Conservation (phyloP, 2,329 filamentous ascomycete species). For the Penicillium fuscoglaucum region DNA sequence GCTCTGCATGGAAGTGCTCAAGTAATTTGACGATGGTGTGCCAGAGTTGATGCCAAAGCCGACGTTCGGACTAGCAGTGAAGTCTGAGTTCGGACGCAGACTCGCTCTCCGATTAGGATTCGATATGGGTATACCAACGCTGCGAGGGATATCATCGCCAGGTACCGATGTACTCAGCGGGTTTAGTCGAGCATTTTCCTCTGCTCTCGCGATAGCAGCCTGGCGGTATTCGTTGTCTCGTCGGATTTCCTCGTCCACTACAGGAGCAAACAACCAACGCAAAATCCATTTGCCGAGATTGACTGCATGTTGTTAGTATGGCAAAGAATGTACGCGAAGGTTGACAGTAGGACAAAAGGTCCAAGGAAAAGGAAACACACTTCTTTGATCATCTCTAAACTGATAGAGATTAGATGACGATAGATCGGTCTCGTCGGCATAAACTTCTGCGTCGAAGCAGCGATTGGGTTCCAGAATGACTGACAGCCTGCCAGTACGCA, state of each 20-base stretch:
- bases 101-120: conserved; percentile 50
- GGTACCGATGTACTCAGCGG: conserved; percentile 61
- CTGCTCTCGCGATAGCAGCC: conserved; percentile 63
- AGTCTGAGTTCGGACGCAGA: conserved; percentile 63
- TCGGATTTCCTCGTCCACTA: conserved; percentile 87
- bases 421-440: conserved; percentile 81
- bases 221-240: conserved; percentile 75
- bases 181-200: conserved; percentile 58
- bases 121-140: conserved; percentile 31
- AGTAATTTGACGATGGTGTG: conserved; percentile 32
- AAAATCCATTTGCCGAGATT: conserved; percentile 97
- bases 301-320: conserved; percentile 54
- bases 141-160: conserved; percentile 48
- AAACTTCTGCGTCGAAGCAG: conserved; percentile 96
- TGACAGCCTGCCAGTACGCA: conserved; percentile 85
- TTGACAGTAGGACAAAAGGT: neutral
- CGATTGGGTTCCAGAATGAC: conserved; percentile 92
- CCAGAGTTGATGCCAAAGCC: conserved; percentile 76
- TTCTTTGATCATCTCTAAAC: conserved; percentile 90
- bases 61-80: conserved; percentile 63
- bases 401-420: conserved; percentile 64
- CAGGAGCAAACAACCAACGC: conserved; percentile 82
- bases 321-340: neutral
- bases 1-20: conserved; percentile 34
- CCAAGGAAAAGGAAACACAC: conserved; percentile 51